Evolutionary conservation across 768 basidiomycete genomes (phyloP).

Genomic region (Lactarius deliciosus): DNA sequence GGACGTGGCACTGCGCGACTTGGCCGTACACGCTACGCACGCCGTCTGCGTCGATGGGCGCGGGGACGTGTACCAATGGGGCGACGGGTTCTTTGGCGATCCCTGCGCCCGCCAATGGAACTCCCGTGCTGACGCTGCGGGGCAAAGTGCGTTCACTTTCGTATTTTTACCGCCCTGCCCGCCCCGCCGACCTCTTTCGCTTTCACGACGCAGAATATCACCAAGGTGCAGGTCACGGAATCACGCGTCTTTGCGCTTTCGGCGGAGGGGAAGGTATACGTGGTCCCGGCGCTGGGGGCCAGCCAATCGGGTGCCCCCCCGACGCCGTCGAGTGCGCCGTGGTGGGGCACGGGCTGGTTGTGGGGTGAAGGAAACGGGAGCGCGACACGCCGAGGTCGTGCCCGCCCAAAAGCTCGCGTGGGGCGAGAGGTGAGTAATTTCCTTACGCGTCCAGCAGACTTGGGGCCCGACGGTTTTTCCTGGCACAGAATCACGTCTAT

Average conservation of each 20-base stretch:
- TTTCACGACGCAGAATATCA: constrained; percentile 55
- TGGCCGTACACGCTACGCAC: constrained; percentile 63
- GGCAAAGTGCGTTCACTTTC: constrained; percentile 54
- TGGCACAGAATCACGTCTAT: constrained; percentile 65
- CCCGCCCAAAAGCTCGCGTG: constrained; percentile 55
- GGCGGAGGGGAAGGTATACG: constrained; percentile 71
- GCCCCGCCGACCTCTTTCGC: too few relatives aligned
- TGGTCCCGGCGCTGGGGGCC: constrained; percentile 52
- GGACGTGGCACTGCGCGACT: constrained; percentile 68
- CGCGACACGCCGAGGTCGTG: constrained; percentile 61
- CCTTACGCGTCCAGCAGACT: constrained; percentile 5
- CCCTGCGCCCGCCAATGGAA: constrained; percentile 33
- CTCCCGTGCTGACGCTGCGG: constrained; percentile 55
- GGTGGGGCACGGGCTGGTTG: constrained; percentile 63
- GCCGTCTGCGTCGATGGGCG: constrained; percentile 76
- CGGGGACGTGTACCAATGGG: constrained; percentile 88
- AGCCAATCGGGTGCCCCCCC: constrained; percentile 46
- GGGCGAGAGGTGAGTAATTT: constrained; percentile 60
- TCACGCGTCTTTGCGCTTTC: constrained; percentile 76
- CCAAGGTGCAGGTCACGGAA: constrained; percentile 57
- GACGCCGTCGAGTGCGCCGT: constrained; percentile 49
- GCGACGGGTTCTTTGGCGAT: constrained; percentile 54
- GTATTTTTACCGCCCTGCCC: too few relatives aligned
- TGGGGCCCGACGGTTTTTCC: not conserved
- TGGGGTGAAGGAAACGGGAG: constrained; percentile 50